Conservation (phyloP, 768 basidiomycete genomes). For the Pleurotus salmoneostramineus region DNA sequence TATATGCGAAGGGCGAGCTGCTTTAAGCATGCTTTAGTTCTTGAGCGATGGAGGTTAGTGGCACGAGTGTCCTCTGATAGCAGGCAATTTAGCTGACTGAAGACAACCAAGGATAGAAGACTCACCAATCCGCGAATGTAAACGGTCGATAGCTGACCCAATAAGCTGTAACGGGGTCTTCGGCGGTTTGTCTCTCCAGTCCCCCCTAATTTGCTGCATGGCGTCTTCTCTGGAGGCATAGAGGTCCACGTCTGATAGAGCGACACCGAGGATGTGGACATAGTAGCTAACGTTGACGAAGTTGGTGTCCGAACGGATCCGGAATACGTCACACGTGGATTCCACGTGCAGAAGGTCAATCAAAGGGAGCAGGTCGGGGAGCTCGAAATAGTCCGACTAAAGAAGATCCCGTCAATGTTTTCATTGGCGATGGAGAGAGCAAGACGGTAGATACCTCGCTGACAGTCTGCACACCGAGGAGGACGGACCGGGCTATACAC, state of each 20-base stretch:
- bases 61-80: constrained; percentile 66
- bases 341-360: constrained; percentile 37
- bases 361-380: constrained; percentile 50
- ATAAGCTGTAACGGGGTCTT: constrained; percentile 46
- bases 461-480: constrained; percentile 26
- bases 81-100: background rate
- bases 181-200: background rate
- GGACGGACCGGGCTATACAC: constrained; percentile 48
- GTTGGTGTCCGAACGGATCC: constrained; percentile 57
- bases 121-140: constrained; percentile 65
- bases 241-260: constrained; percentile 51
- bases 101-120: constrained; percentile 6
- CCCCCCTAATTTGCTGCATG: too few relatives aligned
- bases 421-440: constrained; percentile 1
- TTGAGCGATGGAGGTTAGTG: constrained; percentile 71
- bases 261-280: constrained; percentile 54
- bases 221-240: constrained; percentile 48
- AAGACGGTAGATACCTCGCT: constrained; percentile 17
- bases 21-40: constrained; percentile 67
- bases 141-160: constrained; percentile 39
- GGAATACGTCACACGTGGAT: constrained; percentile 22
- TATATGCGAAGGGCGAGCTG: constrained; percentile 57
- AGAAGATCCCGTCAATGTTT: background rate
- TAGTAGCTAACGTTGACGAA: constrained; percentile 57
- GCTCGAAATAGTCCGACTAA: constrained; percentile 36